A percentile compares a stretch with the other conserved stretches of the same genome.
These are phyloP conservation scores for Marasmius sp. DNA, from an alignment of 1,284 basidiomycete species.

Conservation along the genomic window DNA sequence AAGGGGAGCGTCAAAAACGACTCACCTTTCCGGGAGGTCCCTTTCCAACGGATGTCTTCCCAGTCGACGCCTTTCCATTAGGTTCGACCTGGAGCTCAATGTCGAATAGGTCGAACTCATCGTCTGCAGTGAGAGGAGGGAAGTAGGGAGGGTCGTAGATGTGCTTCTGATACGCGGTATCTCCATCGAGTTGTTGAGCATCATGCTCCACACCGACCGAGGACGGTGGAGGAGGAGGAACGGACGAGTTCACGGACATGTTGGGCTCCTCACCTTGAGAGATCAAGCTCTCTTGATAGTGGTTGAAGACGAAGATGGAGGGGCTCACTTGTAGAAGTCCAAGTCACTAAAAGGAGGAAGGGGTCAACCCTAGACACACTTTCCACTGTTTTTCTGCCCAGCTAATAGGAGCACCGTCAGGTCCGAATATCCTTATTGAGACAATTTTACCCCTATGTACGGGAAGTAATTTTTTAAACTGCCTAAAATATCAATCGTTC, in stretches of 20 bases:
- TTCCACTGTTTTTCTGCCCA: not conserved
- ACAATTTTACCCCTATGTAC: not conserved
- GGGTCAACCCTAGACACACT: not conserved
- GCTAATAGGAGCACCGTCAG: not conserved
- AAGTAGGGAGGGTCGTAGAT: slow-evolving; percentile 11
- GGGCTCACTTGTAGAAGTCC: not conserved
- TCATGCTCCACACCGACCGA: no score
- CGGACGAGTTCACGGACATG: no score
- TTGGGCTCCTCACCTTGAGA: no score
- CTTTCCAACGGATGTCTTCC: no score
- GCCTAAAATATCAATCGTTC: not conserved
- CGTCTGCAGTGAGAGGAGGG: slow-evolving; percentile 14
- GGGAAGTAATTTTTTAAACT: not conserved
- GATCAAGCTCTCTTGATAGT: no score
- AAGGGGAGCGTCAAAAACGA: not conserved
- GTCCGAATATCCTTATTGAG: not conserved
- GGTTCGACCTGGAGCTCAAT: slow-evolving; percentile 15
- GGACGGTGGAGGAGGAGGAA: no score
- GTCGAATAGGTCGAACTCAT: slow-evolving; percentile 23
- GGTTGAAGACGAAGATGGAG: not conserved
- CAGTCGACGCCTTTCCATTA: slow-evolving; percentile 15
- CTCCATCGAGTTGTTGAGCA: no score
- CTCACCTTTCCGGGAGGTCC: no score
- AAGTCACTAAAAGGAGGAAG: not conserved
- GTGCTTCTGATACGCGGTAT: not conserved